Evolutionary conservation across 2,329 filamentous ascomycete species (phyloP), one percentile per base, ranked within the genome.

Genomic region (Hymenoscyphus infarciens): DNA sequence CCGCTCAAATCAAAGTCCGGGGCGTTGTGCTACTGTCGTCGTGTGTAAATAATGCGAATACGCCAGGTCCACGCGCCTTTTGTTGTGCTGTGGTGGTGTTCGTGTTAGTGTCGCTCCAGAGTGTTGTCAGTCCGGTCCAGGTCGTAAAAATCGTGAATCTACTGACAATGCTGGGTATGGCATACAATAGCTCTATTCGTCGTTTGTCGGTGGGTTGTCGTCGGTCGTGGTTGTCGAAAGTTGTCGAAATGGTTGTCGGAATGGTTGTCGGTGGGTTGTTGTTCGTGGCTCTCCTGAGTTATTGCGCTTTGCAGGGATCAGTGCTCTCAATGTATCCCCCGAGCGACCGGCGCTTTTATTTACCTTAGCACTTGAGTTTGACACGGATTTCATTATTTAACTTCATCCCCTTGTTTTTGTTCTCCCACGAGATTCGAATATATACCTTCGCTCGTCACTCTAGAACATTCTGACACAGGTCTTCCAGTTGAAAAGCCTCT

Each of bases 31-130:
- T 61, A 63, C 52, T 65, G 58, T 61, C 61, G 61, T 61, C 63
- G 67, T 68, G 64, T 65, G 29, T 38, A 54, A 42, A 63, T 58
- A 56, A 33, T 61, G 58, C 58, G 45, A 64, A 61, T 59, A 57
- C 45, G 53, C 45, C 45, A 59, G 55, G 59, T 61, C 60, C 58
- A 60, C 64, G 66, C 64, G 61, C 61, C 31, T 57, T 57, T 52
- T 52, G 45, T 52, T 52, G 45, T 52, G 45, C 45, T 52, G 56
- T 63, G 35, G 39, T 60, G 56, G 35, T 27, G 42, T 31, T 62
- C 39, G 60, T 58, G 33, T 62, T 59, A 35, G 56, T 56, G 54
- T 42, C 38, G 19, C 45, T 52, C 19, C 31, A 35, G 39, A 42
- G 25, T 15, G 19, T n/a, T 59, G 39, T 29, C 25, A 27, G 53